These are phyloP conservation scores for Chytridium lagenaria DNA, from an alignment of 371 early-diverging fungal species.

Conservation along the genomic window DNA sequence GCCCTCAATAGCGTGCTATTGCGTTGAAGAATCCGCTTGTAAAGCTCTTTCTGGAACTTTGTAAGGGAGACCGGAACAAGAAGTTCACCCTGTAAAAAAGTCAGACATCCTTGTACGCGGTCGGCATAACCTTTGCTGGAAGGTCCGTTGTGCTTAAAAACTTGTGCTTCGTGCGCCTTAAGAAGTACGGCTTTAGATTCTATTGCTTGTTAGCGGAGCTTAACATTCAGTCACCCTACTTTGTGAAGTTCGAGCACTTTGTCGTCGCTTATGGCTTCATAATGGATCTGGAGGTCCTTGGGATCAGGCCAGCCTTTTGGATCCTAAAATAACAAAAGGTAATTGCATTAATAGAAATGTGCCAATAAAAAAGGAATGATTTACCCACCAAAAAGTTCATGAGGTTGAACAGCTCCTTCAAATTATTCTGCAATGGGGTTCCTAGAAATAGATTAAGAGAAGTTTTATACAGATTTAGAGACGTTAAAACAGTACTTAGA, in stretches of 20 bases:
- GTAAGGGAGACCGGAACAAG: constrained; percentile 86
- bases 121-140: constrained; percentile 79
- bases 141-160: constrained; percentile 71
- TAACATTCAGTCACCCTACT: constrained; percentile 1
- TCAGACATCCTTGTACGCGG: constrained; percentile 1
- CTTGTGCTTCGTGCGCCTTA: constrained; percentile 89
- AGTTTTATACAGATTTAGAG: too few species aligned
- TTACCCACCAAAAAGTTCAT: constrained; percentile 74
- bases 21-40: constrained; percentile 72
- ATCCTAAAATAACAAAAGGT: constrained; percentile 39
- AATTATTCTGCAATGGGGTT: constrained; percentile 86
- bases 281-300: constrained; percentile 62
- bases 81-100: constrained; percentile 65
- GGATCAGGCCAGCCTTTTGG: constrained; percentile 57
- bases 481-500: too few species aligned
- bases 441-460: constrained; percentile 67
- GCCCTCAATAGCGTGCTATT: constrained; percentile 58
- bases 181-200: constrained; percentile 79
- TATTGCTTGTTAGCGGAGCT: not conserved
- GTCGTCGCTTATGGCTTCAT: constrained; percentile 43
- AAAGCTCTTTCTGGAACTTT: constrained; percentile 77
- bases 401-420: constrained; percentile 60
- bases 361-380: not conserved
- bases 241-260: constrained; percentile 44
- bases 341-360: constrained; percentile 3